A percentile compares a stretch with the other conserved stretches of the same genome.
phyloP scores from a whole-genome alignment of 371 early-diverging fungal species.

The Choanephora cucurbitarum region DNA sequence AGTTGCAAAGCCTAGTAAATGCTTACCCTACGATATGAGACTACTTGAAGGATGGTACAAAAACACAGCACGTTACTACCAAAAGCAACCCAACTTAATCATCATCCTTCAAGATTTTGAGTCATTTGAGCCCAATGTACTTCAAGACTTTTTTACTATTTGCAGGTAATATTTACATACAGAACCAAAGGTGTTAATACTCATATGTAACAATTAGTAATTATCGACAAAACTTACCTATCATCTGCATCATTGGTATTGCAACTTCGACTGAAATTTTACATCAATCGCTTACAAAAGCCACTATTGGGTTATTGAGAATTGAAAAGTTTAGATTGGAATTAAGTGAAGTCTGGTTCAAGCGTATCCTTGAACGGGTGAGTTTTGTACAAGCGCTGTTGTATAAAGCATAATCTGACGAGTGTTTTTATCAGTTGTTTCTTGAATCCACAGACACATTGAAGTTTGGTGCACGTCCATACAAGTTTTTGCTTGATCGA shows the following conservation, averaged over 20 bases:
- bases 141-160: slow-evolving; percentile 77
- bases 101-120: slow-evolving; percentile 88
- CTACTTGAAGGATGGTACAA: slow-evolving; percentile 68
- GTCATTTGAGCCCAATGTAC: slow-evolving; percentile 69
- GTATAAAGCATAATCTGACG: too few relatives aligned
- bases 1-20: slow-evolving; percentile 22
- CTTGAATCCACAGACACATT: slow-evolving; percentile 53
- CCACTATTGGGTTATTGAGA: slow-evolving; percentile 68
- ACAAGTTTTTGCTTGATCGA: slow-evolving; percentile 75
- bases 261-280: slow-evolving; percentile 84
- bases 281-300: slow-evolving; percentile 76
- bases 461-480: slow-evolving; percentile 70
- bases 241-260: slow-evolving; percentile 82
- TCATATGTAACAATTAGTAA: slow-evolving; percentile 40
- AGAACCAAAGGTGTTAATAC: neutral
- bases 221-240: slow-evolving; percentile 69
- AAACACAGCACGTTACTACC: slow-evolving; percentile 22
- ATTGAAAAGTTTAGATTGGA: slow-evolving; percentile 80
- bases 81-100: slow-evolving; percentile 54
- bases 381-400: too few relatives aligned
- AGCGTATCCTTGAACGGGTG: slow-evolving; percentile 72
- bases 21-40: slow-evolving; percentile 60
- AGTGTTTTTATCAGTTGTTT: slow-evolving; percentile 47
- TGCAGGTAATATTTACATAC: slow-evolving; percentile 50
- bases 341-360: slow-evolving; percentile 75